Evolutionary conservation across 2,329 filamentous ascomycete species (phyloP), one percentile per base, ranked within the genome.

Genomic region (Tolypocladium pustulatum): DNA sequence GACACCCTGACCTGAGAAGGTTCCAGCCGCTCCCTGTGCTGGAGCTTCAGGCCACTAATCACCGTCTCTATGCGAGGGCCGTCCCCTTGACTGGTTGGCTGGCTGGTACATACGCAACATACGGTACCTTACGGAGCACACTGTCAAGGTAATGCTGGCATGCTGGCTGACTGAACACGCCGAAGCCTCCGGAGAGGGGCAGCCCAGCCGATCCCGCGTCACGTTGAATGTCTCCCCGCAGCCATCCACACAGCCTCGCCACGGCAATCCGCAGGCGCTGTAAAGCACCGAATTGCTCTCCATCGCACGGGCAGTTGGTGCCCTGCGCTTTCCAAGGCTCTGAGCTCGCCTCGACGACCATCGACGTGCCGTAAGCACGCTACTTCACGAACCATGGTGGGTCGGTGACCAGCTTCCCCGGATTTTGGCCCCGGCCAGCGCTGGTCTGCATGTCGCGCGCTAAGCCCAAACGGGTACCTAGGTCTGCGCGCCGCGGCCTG

Each of bases 351-450:
- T 20, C 20, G 30, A 53, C 20, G 30, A 3, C 30, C 15, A 3
- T 52, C 10, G 49, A n/a, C 10, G 20, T n/a, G 20, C 30, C 17
- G 49, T 13, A 27, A 22, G 49, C 30, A 34, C 25, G 49, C 49
- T 34, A 22, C 49, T 4, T 52, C 27, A 3, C 49, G 30, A 15
- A 34, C 49, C 30, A 49, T 58, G 54, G 61, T 61, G 63, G 64
- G 62, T 59, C 61, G n/a, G 49, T 22, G 61, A 62, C 60, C 60
- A 60, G 64, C 62, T 66, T 66, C 64, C 64, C 64, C 64, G 61
- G 64, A 65, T 63, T 66, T 59, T 58, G 61, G 62, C 63, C 64
- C 64, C 64, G 59, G 63, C 61, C 57, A 56, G 60, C 60, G 27
- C 60, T 61, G 63, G 58, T 60, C 61, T 58, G 53, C 58, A 61